These are phyloP conservation scores for Staphylotrichum tortipilum DNA, from an alignment of 495 filamentous ascomycete genomes.

Conservation along the genomic window DNA sequence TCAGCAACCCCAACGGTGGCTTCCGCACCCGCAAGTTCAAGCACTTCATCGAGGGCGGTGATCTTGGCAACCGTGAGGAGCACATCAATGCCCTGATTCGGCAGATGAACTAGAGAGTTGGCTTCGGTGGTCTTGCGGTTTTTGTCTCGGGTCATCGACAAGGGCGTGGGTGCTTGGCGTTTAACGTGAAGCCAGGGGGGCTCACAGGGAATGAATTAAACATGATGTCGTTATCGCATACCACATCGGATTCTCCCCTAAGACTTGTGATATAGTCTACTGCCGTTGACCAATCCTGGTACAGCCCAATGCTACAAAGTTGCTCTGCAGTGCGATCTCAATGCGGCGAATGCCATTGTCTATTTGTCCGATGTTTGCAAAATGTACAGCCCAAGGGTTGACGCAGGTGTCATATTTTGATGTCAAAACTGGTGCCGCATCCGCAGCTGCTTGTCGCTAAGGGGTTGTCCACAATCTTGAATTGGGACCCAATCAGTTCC, in stretches of 20 bases:
- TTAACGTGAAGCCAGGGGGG: slow-evolving; percentile 17
- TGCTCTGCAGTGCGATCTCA: neutral
- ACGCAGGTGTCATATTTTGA: slow-evolving; percentile 45
- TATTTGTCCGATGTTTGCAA: neutral
- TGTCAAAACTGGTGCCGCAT: slow-evolving; percentile 97
- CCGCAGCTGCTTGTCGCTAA: slow-evolving; percentile 88
- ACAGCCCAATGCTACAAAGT: slow-evolving; percentile 18
- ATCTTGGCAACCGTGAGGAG: slow-evolving; percentile 95
- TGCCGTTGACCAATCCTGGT: slow-evolving; percentile 11
- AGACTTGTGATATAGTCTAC: slow-evolving; percentile 20
- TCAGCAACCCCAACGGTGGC: slow-evolving; percentile 91
- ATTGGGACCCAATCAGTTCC: slow-evolving; percentile 96
- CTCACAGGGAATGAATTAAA: slow-evolving; percentile 27
- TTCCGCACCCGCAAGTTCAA: slow-evolving; percentile 96
- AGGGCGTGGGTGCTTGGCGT: slow-evolving; percentile 31
- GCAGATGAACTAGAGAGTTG: slow-evolving; percentile 82
- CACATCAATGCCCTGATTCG: slow-evolving; percentile 95
- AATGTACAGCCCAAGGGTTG: no score
- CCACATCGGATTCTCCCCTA: slow-evolving; percentile 11
- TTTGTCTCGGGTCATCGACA: slow-evolving; percentile 29
- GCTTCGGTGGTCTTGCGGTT: slow-evolving; percentile 23
- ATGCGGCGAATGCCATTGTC: no score
- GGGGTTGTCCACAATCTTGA: slow-evolving; percentile 92
- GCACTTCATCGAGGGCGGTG: slow-evolving; percentile 98
- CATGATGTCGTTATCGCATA: slow-evolving; percentile 18